These are phyloP conservation scores for Saposhnikovia divaricata DNA, from an alignment of 129 eudicot species.

Conservation along the genomic window DNA sequence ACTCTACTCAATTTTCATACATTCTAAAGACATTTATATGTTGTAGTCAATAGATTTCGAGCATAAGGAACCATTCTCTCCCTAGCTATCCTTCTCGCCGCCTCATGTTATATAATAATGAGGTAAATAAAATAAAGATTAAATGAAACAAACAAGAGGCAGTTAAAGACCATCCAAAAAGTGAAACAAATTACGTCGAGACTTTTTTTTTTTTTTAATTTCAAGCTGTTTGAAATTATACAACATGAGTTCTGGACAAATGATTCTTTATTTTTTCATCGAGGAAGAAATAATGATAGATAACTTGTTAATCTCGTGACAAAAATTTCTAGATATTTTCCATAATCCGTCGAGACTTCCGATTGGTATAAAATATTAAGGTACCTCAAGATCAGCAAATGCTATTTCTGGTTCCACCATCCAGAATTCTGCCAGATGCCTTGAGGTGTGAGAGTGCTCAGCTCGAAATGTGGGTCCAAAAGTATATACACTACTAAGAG, in stretches of 20 bases:
- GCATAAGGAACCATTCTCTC: background rate
- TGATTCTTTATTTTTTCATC: too few relatives aligned
- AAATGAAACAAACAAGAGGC: too few relatives aligned
- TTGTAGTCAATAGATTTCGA: background rate
- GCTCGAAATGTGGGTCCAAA: conserved; percentile 99
- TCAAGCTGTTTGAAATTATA: too few relatives aligned
- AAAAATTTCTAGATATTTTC: background rate
- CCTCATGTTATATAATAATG: background rate
- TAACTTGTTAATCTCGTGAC: background rate
- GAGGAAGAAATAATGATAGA: too few relatives aligned
- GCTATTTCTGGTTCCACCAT: conserved; percentile 98
- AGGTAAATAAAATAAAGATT: background rate
- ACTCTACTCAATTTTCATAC: background rate
- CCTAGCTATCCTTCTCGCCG: background rate
- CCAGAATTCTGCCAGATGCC: conserved; percentile 97
- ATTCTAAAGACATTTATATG: background rate
- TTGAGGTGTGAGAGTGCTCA: conserved; percentile 80
- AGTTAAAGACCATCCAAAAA: too few relatives aligned
- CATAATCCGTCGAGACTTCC: background rate
- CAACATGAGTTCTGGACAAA: too few relatives aligned
- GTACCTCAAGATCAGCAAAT: conserved; percentile 86
- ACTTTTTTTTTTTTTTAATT: too few relatives aligned
- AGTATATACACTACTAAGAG: conserved; percentile 79
- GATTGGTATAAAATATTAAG: background rate
- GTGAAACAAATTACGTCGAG: too few relatives aligned